Conservation (phyloP, 148 eudicot species). For the Euryodendron excelsum region DNA sequence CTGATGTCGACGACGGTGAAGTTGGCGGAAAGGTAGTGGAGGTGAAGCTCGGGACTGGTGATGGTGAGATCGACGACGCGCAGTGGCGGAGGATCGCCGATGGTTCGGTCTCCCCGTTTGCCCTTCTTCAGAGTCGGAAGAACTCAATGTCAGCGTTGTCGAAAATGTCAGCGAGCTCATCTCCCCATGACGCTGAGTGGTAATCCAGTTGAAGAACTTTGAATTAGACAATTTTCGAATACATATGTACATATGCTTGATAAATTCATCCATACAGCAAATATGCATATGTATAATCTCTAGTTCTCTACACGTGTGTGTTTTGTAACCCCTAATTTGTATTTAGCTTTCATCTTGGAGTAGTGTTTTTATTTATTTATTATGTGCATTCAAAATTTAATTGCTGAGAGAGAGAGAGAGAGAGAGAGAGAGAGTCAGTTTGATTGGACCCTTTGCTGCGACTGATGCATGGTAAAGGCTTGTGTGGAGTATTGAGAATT, state of each 20-base stretch:
- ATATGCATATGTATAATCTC: neutral
- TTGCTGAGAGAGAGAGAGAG: neutral
- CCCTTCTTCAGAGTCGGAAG: slow-evolving; percentile 73
- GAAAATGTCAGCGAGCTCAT: slow-evolving; percentile 22
- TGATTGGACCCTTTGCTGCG: neutral
- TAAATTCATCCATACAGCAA: neutral
- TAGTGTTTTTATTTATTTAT: neutral
- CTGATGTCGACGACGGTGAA: slow-evolving; percentile 17
- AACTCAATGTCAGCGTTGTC: slow-evolving; percentile 37
- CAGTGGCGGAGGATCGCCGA: slow-evolving; percentile 81
- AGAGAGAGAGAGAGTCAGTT: neutral
- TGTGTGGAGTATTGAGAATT: neutral
- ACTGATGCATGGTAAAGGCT: neutral
- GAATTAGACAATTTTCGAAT: neutral
- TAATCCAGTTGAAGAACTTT: slow-evolving; percentile 19
- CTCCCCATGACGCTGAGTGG: slow-evolving; percentile 51
- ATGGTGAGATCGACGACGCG: slow-evolving; percentile 44
- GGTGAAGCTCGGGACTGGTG: slow-evolving; percentile 45
- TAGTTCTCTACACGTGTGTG: no score
- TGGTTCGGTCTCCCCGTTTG: slow-evolving; percentile 83
- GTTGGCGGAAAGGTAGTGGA: slow-evolving; percentile 67
- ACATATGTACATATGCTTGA: neutral
- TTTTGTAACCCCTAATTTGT: no score
- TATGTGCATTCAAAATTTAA: neutral
- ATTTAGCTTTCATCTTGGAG: neutral